phyloP scores from a whole-genome alignment of 2,329 filamentous ascomycete species.

The Cladosporium sp. region DNA sequence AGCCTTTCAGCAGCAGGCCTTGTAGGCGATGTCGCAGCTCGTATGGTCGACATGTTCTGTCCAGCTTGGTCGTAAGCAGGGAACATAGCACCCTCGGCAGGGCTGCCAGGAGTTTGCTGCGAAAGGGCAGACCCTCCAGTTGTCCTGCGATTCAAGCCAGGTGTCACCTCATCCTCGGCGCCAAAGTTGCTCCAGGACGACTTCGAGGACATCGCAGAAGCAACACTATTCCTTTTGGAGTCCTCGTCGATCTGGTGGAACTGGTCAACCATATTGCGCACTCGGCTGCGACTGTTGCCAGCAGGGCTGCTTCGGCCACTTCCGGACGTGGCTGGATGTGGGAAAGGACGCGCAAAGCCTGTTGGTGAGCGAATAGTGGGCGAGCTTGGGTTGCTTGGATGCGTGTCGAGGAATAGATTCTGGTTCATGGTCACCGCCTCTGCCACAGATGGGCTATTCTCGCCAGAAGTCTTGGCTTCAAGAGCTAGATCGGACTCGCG shows the following conservation, averaged over 20 bases:
- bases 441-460: conserved; percentile 29
- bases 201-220: conserved; percentile 42
- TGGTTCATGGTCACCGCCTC: conserved; percentile 28
- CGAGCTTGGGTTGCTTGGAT: conserved; percentile 20
- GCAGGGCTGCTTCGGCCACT: conserved; percentile 30
- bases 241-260: conserved; percentile 49
- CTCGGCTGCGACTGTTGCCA: conserved; percentile 50
- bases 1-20: conserved; percentile 18
- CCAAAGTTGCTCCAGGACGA: conserved; percentile 43
- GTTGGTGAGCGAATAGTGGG: conserved; percentile 2
- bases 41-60: background rate
- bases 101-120: background rate
- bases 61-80: background rate
- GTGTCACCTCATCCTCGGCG: conserved; percentile 42
- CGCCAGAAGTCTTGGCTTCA: conserved; percentile 30
- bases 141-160: conserved; percentile 29
- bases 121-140: conserved; percentile 22
- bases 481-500: conserved; percentile 38
- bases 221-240: conserved; percentile 49
- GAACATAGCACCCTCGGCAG: background rate
- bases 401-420: conserved; percentile 34
- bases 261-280: conserved; percentile 54
- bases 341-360: conserved; percentile 13
- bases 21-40: background rate
- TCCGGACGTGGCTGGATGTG: conserved; percentile 24